phyloP scores from a whole-genome alignment of 805 yeast genomes.

The Barnettozyma populi region DNA sequence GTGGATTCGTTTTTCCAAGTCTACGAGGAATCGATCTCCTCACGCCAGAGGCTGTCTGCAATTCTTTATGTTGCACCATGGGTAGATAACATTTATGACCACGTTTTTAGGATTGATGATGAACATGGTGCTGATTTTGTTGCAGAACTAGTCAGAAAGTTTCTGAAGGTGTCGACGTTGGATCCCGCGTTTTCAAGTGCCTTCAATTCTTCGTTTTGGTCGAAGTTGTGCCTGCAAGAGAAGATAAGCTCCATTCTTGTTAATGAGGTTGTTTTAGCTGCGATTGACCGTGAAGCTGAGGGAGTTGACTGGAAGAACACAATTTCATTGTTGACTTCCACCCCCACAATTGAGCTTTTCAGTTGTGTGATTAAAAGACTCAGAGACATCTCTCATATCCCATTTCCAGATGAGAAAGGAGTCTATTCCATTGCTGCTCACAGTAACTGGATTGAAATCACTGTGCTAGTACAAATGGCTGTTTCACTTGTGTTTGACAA shows the following conservation, averaged over 20 bases:
- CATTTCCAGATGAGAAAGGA: slow-evolving; percentile 36
- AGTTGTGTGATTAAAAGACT: slow-evolving; percentile 57
- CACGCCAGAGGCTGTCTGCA: slow-evolving; percentile 26
- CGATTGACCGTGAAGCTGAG: slow-evolving; percentile 74
- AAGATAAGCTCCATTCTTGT: slow-evolving; percentile 51
- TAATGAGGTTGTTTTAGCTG: slow-evolving; percentile 69
- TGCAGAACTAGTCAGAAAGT: slow-evolving; percentile 53
- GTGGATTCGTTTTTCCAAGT: slow-evolving; percentile 45
- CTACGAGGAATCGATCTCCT: slow-evolving; percentile 35
- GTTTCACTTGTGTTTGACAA: slow-evolving; percentile 70
- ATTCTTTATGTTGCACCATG: slow-evolving; percentile 60
- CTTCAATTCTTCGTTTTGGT: slow-evolving; percentile 63
- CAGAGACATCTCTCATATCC: slow-evolving; percentile 46
- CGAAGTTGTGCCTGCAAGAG: slow-evolving; percentile 55
- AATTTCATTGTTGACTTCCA: slow-evolving; percentile 53
- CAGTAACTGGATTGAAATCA: slow-evolving; percentile 64
- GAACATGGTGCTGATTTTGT: slow-evolving; percentile 56
- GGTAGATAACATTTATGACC: slow-evolving; percentile 58
- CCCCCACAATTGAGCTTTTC: slow-evolving; percentile 70
- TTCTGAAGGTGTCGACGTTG: slow-evolving; percentile 52
- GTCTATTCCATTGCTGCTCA: slow-evolving; percentile 45
- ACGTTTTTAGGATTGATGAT: slow-evolving; percentile 50
- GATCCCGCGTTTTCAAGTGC: slow-evolving; percentile 44
- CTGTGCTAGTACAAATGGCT: slow-evolving; percentile 58
- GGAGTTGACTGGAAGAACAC: slow-evolving; percentile 62